These are phyloP conservation scores for Rhodocollybia butyracea DNA, from an alignment of 768 basidiomycete species.

Conservation along the genomic window DNA sequence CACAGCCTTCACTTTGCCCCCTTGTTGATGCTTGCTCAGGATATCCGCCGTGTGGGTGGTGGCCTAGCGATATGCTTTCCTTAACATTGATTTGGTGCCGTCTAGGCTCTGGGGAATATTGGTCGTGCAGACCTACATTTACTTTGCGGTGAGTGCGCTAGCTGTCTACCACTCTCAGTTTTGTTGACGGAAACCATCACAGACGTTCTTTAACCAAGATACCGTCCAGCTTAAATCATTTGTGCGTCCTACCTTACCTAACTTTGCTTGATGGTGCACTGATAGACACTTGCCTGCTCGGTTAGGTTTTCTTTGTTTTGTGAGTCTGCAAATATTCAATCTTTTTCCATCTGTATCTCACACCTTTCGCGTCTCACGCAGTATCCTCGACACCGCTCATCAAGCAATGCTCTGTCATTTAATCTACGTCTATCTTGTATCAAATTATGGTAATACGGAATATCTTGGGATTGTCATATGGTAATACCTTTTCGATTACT, in stretches of 20 bases:
- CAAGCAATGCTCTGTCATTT: conserved; percentile 5
- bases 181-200: not conserved
- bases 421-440: conserved; percentile 1
- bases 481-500: not conserved
- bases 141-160: not conserved
- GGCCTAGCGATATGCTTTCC: too few species aligned
- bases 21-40: not conserved
- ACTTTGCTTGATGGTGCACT: too few species aligned
- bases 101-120: conserved; percentile 3
- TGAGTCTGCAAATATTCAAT: not conserved
- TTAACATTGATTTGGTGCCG: too few species aligned
- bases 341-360: too few species aligned
- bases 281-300: not conserved
- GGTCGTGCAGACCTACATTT: not conserved
- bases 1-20: not conserved
- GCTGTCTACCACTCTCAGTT: too few species aligned
- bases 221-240: not conserved
- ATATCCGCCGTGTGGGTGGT: not conserved
- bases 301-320: conserved; percentile 5
- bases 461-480: not conserved
- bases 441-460: not conserved
- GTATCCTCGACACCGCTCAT: conserved; percentile 3
- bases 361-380: not conserved
- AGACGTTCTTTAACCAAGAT: not conserved
- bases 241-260: not conserved